Evolutionary conservation across 106 monocot genomes (phyloP).

Genomic region (Chionographis japonica): DNA sequence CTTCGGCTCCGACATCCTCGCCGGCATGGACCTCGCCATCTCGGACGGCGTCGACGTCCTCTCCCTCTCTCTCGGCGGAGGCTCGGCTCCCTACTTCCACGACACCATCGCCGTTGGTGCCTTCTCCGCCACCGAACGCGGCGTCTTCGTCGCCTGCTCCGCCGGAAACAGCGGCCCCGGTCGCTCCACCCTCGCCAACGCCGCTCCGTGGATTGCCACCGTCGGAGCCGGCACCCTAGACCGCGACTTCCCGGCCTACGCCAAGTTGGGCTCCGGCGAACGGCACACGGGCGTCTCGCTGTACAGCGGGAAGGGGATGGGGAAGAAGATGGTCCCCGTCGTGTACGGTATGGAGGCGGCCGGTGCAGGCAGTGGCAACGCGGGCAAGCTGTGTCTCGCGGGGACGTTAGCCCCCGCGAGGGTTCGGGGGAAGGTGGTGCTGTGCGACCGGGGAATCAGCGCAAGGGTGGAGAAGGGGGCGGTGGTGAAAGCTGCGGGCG

Average conservation of each 20-base stretch:
- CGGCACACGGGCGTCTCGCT: constrained; percentile 35
- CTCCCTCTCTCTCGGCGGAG: constrained; percentile 47
- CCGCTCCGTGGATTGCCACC: constrained; percentile 53
- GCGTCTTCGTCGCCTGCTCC: constrained; percentile 49
- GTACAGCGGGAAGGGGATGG: constrained; percentile 30
- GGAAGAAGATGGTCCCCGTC: constrained; percentile 13
- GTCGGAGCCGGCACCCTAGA: constrained; percentile 52
- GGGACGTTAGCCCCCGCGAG: constrained; percentile 30
- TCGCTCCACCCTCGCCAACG: constrained; percentile 27
- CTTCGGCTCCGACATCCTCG: constrained; percentile 43
- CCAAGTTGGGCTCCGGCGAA: constrained; percentile 11
- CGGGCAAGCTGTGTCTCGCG: constrained; percentile 40
- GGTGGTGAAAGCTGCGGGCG: constrained; percentile 56
- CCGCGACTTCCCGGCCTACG: constrained; percentile 46
- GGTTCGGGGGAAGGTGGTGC: constrained; percentile 46
- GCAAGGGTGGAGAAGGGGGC: constrained; percentile 60
- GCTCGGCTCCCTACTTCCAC: constrained; percentile 35
- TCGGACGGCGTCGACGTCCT: constrained; percentile 44
- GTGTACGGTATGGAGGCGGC: constrained; percentile 17
- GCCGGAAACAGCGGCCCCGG: constrained; percentile 47
- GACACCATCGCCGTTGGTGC: constrained; percentile 43
- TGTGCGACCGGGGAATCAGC: constrained; percentile 52
- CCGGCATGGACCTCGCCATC: constrained; percentile 38
- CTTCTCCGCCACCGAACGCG: constrained; percentile 29
- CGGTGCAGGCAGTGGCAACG: constrained; percentile 12